These are phyloP conservation scores for Stemphylium lycopersici DNA, from an alignment of 2,329 filamentous ascomycete species.

Conservation along the genomic window DNA sequence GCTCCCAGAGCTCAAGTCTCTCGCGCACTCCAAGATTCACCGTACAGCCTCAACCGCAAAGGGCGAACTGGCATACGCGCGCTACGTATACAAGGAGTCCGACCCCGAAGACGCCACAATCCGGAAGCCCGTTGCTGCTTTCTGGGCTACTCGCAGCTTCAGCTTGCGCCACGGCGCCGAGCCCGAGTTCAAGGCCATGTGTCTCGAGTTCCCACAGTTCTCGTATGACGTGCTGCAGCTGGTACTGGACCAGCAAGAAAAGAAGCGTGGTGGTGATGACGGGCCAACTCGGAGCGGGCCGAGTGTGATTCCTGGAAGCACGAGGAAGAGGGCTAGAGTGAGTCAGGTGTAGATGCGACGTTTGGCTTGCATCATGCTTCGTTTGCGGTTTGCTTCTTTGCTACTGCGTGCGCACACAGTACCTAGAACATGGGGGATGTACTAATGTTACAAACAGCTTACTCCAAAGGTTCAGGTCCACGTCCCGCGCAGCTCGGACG, in stretches of 20 bases:
- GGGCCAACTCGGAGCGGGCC: constrained; percentile 39
- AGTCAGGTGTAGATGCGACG: constrained; percentile 30
- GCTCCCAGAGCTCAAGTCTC: constrained; percentile 68
- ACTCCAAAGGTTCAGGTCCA: neutral
- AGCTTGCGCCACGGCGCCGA: constrained; percentile 85
- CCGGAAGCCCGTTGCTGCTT: constrained; percentile 82
- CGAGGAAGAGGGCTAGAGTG: constrained; percentile 39
- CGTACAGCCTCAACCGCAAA: constrained; percentile 85
- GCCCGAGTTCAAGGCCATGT: constrained; percentile 81
- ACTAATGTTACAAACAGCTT: neutral
- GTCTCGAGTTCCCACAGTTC: constrained; percentile 88
- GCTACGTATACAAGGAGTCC: constrained; percentile 86
- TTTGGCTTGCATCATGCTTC: constrained; percentile 1
- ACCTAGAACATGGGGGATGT: neutral
- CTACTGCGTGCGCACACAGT: neutral
- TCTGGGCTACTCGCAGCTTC: constrained; percentile 84
- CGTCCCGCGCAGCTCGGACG: too few species aligned
- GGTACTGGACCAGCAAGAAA: constrained; percentile 58
- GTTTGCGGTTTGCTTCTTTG: neutral
- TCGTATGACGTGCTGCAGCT: constrained; percentile 87
- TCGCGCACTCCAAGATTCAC: constrained; percentile 90
- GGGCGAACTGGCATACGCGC: constrained; percentile 89
- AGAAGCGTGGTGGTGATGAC: constrained; percentile 37
- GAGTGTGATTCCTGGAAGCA: constrained; percentile 46
- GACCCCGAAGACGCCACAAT: constrained; percentile 71